A percentile compares a stretch with the other conserved stretches of the same genome.
phyloP scores from a whole-genome alignment of 169 alveolate species.

The Plasmodium ovale region DNA sequence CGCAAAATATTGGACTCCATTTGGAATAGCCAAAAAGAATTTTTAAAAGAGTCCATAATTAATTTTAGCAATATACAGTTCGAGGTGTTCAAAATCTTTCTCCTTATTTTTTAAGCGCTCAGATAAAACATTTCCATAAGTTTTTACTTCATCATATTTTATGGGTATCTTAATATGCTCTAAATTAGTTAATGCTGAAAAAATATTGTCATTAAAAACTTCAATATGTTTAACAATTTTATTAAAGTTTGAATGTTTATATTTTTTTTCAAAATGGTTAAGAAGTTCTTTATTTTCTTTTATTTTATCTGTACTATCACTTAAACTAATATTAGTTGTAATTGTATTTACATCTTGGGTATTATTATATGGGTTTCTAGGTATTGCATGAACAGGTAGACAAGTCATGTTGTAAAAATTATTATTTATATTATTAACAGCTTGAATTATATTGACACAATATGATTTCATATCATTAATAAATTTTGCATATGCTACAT shows the following conservation, averaged over 20 bases:
- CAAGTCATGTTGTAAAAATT: constrained; percentile 34
- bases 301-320: constrained; percentile 25
- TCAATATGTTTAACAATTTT: constrained; percentile 31
- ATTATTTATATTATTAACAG: constrained; percentile 39
- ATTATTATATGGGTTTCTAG: constrained; percentile 58
- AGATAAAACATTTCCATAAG: constrained; percentile 45
- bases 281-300: constrained; percentile 23
- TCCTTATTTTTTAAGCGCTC: constrained; percentile 51
- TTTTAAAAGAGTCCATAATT: constrained; percentile 43
- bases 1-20: too few relatives aligned
- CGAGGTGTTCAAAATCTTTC: constrained; percentile 51
- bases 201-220: constrained; percentile 28
- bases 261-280: background rate
- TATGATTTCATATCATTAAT: constrained; percentile 75
- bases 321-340: constrained; percentile 51
- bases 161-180: constrained; percentile 23
- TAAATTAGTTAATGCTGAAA: constrained; percentile 51
- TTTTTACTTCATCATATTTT: constrained; percentile 19
- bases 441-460: constrained; percentile 58
- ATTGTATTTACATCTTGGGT: constrained; percentile 33
- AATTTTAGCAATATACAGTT: constrained; percentile 46
- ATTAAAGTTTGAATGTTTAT: constrained; percentile 11
- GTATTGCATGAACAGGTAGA: constrained; percentile 71
- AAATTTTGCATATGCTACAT: constrained; percentile 47
- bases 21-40: too few relatives aligned